Evolutionary conservation across 1,139 yeast genomes (phyloP).

Genomic region (Magnusiomyces paraingens): DNA sequence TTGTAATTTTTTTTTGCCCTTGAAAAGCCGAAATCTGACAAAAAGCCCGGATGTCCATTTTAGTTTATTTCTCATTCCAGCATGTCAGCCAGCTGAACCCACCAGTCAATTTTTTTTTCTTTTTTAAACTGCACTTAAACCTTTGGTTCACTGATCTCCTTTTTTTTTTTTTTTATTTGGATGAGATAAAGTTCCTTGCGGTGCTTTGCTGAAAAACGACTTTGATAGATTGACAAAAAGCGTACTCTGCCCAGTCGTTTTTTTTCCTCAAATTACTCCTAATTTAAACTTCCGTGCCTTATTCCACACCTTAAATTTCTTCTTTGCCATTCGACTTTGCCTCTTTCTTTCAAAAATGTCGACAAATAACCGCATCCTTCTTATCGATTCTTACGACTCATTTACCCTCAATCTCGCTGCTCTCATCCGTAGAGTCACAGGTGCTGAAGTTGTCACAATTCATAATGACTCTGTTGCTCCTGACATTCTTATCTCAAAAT

Average conservation of each 20-base stretch:
- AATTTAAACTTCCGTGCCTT: background rate
- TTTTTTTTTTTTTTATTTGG: background rate
- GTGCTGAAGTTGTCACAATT: constrained; percentile 54
- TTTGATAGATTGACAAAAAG: too few relatives aligned
- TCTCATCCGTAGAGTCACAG: constrained; percentile 51
- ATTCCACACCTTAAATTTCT: background rate
- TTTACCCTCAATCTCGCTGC: constrained; percentile 77
- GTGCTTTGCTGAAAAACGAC: too few relatives aligned
- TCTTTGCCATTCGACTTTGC: background rate
- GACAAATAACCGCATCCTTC: constrained; percentile 40
- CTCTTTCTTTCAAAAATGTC: background rate
- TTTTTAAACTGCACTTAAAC: too few relatives aligned
- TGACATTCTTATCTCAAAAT: constrained; percentile 36
- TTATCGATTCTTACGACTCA: constrained; percentile 91
- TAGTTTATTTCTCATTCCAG: too few relatives aligned
- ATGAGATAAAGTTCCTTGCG: background rate
- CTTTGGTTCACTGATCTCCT: background rate
- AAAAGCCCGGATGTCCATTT: too few relatives aligned
- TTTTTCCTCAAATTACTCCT: background rate
- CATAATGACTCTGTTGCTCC: constrained; percentile 64
- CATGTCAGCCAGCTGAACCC: too few relatives aligned
- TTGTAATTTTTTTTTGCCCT: too few relatives aligned
- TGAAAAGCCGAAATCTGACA: too few relatives aligned
- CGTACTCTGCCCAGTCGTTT: too few relatives aligned
- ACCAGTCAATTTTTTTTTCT: too few relatives aligned